Conservation (phyloP, 2,329 filamentous ascomycete species). For the Ascochyta clinopodiicola region DNA sequence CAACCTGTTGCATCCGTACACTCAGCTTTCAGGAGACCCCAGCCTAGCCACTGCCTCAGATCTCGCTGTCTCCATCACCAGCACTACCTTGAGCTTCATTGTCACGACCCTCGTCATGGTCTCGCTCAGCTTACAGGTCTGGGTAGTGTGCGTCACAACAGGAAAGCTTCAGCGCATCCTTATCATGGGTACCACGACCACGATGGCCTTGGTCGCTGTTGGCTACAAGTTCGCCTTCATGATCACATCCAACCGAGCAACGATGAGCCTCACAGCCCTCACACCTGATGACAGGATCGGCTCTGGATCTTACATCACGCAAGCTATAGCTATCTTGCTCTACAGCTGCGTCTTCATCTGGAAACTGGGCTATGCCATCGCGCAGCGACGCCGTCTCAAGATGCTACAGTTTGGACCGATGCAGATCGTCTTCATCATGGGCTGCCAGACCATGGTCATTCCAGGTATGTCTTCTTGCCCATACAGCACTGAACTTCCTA, state of each 20-base stretch:
- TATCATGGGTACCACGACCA: slow-evolving; percentile 56
- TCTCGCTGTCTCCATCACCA: slow-evolving; percentile 56
- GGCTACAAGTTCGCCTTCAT: slow-evolving; percentile 61
- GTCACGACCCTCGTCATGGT: slow-evolving; percentile 62
- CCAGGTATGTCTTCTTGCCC: slow-evolving; percentile 56
- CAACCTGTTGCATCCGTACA: slow-evolving; percentile 67
- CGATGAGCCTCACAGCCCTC: slow-evolving; percentile 47
- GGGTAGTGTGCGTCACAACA: slow-evolving; percentile 65
- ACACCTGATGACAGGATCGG: slow-evolving; percentile 24
- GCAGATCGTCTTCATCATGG: slow-evolving; percentile 72
- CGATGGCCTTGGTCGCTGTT: slow-evolving; percentile 60
- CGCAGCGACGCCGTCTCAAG: slow-evolving; percentile 62
- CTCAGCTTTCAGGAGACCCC: slow-evolving; percentile 63
- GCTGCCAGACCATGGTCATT: slow-evolving; percentile 69
- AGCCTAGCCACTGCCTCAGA: slow-evolving; percentile 55
- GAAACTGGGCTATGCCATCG: slow-evolving; percentile 66
- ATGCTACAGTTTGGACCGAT: slow-evolving; percentile 68
- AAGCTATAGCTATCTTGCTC: slow-evolving; percentile 65
- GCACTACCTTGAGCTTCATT: slow-evolving; percentile 58
- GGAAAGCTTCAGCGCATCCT: slow-evolving; percentile 49
- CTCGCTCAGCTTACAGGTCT: slow-evolving; percentile 68
- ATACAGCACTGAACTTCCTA: slow-evolving; percentile 20
- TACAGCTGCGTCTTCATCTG: slow-evolving; percentile 67
- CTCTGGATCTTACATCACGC: slow-evolving; percentile 56
- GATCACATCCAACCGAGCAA: slow-evolving; percentile 54